These are phyloP conservation scores for Zygotorulaspora florentina DNA, from an alignment of 805 yeast genomes.

Conservation along the genomic window DNA sequence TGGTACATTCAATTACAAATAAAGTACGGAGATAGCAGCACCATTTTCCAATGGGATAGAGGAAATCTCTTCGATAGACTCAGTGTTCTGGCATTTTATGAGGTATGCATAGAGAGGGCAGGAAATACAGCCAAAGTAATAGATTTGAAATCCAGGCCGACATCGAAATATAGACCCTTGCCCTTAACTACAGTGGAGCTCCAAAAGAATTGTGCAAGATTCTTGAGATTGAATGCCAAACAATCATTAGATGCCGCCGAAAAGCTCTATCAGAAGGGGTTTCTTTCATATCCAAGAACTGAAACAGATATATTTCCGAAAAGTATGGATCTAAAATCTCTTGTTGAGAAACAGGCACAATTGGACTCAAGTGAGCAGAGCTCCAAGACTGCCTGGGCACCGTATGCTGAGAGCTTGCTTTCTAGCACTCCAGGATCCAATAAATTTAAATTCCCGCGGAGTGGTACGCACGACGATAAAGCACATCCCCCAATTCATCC, in stretches of 20 bases:
- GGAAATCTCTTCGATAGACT: conserved; percentile 69
- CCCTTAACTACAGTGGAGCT: conserved; percentile 93
- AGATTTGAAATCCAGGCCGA: conserved; percentile 53
- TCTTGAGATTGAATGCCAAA: conserved; percentile 75
- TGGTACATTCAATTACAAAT: conserved; percentile 66
- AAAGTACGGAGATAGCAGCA: conserved; percentile 35
- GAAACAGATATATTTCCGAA: conserved; percentile 87
- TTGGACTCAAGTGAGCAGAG: conserved; percentile 35
- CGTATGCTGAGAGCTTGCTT: conserved; percentile 49
- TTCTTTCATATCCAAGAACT: conserved; percentile 92
- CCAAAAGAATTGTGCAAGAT: conserved; percentile 78
- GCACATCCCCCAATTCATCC: conserved; percentile 99
- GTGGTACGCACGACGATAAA: conserved; percentile 81
- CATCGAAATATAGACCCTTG: conserved; percentile 74
- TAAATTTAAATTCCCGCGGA: conserved; percentile 62
- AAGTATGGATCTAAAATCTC: conserved; percentile 61
- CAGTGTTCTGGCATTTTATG: conserved; percentile 59
- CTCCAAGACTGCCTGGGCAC: conserved; percentile 79
- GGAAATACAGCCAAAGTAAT: conserved; percentile 48
- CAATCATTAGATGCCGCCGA: conserved; percentile 77
- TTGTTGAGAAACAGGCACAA: conserved; percentile 56
- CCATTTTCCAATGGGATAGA: conserved; percentile 66
- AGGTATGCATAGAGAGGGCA: conserved; percentile 50
- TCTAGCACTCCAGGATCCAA: conserved; percentile 36
- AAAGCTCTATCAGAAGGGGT: conserved; percentile 77